A percentile compares a stretch with the other conserved stretches of the same genome.
phyloP scores from a whole-genome alignment of 345 rosid genomes.

The Arabidopsis arenosa region DNA sequence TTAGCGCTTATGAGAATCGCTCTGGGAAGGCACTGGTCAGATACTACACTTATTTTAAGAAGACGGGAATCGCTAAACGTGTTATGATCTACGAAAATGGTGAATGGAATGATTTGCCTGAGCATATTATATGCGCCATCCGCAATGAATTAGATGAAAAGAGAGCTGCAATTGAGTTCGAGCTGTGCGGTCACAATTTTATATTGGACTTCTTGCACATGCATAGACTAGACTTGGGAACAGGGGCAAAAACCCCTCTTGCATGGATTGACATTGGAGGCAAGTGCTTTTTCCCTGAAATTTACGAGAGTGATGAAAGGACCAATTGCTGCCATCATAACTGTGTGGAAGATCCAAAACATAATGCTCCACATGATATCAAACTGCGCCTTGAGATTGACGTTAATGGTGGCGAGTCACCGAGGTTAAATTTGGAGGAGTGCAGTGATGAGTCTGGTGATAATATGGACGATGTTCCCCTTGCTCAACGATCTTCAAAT shows the following conservation, averaged over 20 bases:
- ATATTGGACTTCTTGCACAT: conserved; percentile 87
- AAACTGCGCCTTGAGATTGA: conserved; percentile 89
- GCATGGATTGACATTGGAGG: conserved; percentile 96
- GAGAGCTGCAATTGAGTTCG: conserved; percentile 67
- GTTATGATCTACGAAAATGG: conserved; percentile 78
- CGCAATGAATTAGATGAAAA: conserved; percentile 65
- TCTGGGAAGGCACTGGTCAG: conserved; percentile 57
- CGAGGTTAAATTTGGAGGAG: conserved; percentile 59
- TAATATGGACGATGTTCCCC: conserved; percentile 45
- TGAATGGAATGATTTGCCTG: conserved; percentile 79
- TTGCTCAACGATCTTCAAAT: conserved; percentile 17
- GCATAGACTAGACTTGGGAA: conserved; percentile 67
- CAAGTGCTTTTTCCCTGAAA: conserved; percentile 84
- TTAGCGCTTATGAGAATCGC: conserved; percentile 38
- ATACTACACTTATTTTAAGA: conserved; percentile 72
- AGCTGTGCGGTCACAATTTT: conserved; percentile 53
- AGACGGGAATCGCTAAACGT: conserved; percentile 69
- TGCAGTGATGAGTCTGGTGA: conserved; percentile 77
- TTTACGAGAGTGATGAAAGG: conserved; percentile 51
- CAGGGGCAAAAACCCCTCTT: conserved; percentile 67
- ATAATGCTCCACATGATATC: conserved; percentile 59
- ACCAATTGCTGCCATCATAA: conserved; percentile 50
- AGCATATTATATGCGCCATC: conserved; percentile 47
- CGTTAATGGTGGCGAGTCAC: conserved; percentile 57
- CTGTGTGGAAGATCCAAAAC: conserved; percentile 43